Conservation (phyloP, 352 stramenopile species). For the Phytophthora vignae region DNA sequence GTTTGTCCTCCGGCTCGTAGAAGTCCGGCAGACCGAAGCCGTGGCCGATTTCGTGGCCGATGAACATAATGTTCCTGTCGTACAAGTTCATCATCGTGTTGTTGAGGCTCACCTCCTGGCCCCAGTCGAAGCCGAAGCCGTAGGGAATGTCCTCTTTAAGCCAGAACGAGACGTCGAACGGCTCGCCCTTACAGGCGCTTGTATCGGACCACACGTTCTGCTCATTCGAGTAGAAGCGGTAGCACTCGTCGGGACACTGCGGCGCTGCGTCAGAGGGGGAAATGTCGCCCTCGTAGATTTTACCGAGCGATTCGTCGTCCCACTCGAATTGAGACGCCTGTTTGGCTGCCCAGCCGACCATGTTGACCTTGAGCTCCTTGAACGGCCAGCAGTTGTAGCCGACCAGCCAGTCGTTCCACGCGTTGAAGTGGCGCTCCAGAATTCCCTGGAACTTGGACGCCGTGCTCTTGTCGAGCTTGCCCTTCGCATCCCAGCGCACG, state of each 20-base stretch:
- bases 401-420: constrained; percentile 35
- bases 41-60: constrained; percentile 33
- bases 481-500: constrained; percentile 23
- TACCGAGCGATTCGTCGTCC: constrained; percentile 21
- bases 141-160: constrained; percentile 33
- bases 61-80: constrained; percentile 29
- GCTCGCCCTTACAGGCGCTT: constrained; percentile 24
- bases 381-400: constrained; percentile 39
- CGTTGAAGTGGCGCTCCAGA: constrained; percentile 29
- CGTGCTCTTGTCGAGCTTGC: constrained; percentile 2
- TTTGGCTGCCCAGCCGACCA: constrained; percentile 35
- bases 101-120: constrained; percentile 32
- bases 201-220: constrained; percentile 33
- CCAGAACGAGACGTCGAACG: constrained; percentile 36
- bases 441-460: constrained; percentile 21
- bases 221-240: constrained; percentile 27
- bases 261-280: constrained; percentile 9
- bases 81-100: constrained; percentile 24
- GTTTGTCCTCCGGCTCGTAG: constrained; percentile 26
- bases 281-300: constrained; percentile 15
- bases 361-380: constrained; percentile 27
- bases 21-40: constrained; percentile 34
- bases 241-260: constrained; percentile 22
- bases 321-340: constrained; percentile 28
- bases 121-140: constrained; percentile 33